A percentile compares a stretch with the other conserved stretches of the same genome.
These are phyloP conservation scores for Neofusicoccum cordaticola DNA, from an alignment of 2,329 filamentous ascomycete species.

Conservation along the genomic window DNA sequence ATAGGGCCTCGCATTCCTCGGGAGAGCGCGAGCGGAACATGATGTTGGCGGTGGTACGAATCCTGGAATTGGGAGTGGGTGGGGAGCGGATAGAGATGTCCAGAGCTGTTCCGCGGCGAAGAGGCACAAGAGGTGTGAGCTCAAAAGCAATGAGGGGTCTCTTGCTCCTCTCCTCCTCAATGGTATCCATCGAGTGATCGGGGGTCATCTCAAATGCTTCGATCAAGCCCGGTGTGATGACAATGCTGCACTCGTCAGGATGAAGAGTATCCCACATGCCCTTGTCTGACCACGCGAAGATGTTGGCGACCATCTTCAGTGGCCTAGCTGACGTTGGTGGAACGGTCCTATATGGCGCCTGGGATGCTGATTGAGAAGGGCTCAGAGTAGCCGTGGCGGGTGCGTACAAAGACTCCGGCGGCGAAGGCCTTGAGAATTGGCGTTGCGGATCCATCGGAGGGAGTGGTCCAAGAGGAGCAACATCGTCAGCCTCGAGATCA, in stretches of 20 bases:
- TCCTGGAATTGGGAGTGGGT: conserved; percentile 67
- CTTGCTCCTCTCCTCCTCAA: conserved; percentile 25
- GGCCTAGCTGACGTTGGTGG: conserved; percentile 50
- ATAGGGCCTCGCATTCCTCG: conserved; percentile 77
- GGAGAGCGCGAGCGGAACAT: conserved; percentile 81
- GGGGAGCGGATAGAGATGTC: conserved; percentile 93
- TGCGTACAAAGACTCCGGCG: conserved; percentile 39
- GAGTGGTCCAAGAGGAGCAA: conserved; percentile 22
- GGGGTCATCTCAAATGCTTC: conserved; percentile 59
- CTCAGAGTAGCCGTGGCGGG: conserved; percentile 56
- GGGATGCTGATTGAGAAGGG: conserved; percentile 79
- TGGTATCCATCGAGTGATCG: conserved; percentile 40
- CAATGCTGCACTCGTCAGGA: conserved; percentile 61
- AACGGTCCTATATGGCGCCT: conserved; percentile 62
- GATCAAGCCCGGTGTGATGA: conserved; percentile 63
- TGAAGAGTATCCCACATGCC: conserved; percentile 61
- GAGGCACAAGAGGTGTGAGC: conserved; percentile 84
- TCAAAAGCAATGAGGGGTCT: conserved; percentile 68
- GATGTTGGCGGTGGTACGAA: conserved; percentile 71
- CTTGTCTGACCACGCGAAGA: conserved; percentile 64
- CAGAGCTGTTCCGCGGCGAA: conserved; percentile 85
- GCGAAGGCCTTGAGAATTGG: conserved; percentile 45
- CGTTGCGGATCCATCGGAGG: not conserved
- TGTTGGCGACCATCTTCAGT: conserved; percentile 56
- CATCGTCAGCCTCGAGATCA: conserved; percentile 52